Base-by-base conservation (phyloP, 164 flowering plant species). In the Houttuynia cordata region DNA sequence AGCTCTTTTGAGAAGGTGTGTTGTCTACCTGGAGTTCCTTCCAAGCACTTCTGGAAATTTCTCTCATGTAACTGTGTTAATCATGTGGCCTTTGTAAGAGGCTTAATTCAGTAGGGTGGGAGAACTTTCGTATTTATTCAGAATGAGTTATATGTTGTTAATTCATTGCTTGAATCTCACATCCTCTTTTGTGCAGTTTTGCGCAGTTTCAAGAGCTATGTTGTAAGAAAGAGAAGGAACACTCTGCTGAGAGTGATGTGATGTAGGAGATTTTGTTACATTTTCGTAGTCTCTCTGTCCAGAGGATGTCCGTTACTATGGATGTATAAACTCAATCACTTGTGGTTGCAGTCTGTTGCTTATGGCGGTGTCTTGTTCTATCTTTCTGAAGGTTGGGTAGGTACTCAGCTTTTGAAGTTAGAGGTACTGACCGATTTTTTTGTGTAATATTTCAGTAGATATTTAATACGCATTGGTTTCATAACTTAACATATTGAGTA, bases 1-100 rank as follows among this genome's bases (percentile, higher is more conserved):
- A 65, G 95, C 74, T 22, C 88, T 93, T 62, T 70, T 93, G 64
- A 74, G 70, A 68, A 83, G 96, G 98, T 89, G 41, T 52, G 66
- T 70, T 67, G 34, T 24, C 60, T 41, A 45, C 14, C 12, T 45
- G 49, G 49, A 12, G 14, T 12, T 45, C 17, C 49, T 7, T 45
- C 17, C 17, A 17, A 8, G 49, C 17, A 17, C 14, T 45, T 45
- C 49, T 45, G 12, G 12, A 45, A 12, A 45, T 45, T 30, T 17
- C 8, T 45, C 49, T 45, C 17, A 45, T 45, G 13, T 12, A 41
- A 8, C 8, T 41, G 17, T 12, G 17, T 45, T 45, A 14, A 45
- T 45, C 4, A 45, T 45, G 14, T 45, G 14, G 17, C 37, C 12
- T 45, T 45, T 0, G 15, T 8, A 45, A 45, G 49, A 45, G 14